These are phyloP conservation scores for Chondrus crispus DNA, from an alignment of 23 red algal genomes.

Conservation along the genomic window DNA sequence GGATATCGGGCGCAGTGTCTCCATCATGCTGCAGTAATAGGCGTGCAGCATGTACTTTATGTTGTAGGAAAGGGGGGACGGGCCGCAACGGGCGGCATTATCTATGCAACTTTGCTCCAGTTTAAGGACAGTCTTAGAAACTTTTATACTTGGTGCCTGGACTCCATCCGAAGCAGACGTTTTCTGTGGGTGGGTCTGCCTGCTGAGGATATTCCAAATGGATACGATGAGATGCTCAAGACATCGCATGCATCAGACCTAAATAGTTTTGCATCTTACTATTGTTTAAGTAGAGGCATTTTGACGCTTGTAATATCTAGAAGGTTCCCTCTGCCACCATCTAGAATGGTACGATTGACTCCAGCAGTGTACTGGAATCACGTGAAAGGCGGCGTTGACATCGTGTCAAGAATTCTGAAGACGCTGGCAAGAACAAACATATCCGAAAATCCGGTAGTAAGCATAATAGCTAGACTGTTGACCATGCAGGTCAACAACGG, in stretches of 20 bases:
- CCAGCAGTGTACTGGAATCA: slow-evolving; percentile 13
- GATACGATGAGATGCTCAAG: neutral
- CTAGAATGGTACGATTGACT: neutral
- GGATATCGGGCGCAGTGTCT: neutral
- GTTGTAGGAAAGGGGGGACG: neutral
- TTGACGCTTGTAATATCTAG: neutral
- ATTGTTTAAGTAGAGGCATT: neutral
- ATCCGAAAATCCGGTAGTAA: slow-evolving; percentile 2
- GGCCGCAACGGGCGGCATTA: neutral
- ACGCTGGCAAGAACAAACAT: neutral
- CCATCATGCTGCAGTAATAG: neutral
- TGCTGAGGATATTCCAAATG: neutral
- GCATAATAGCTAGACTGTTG: neutral
- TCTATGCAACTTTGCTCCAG: neutral
- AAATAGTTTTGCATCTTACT: neutral
- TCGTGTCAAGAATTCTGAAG: neutral
- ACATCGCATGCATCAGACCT: neutral
- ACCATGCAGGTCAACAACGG: neutral
- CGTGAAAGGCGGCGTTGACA: neutral
- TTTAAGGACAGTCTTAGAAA: neutral
- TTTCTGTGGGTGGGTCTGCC: neutral
- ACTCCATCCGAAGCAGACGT: neutral
- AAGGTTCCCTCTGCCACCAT: neutral
- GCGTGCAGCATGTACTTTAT: neutral
- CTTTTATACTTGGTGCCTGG: neutral